Base-by-base conservation (phyloP, 2,329 filamentous ascomycete genomes). In the Fusarium praegraminearum region DNA sequence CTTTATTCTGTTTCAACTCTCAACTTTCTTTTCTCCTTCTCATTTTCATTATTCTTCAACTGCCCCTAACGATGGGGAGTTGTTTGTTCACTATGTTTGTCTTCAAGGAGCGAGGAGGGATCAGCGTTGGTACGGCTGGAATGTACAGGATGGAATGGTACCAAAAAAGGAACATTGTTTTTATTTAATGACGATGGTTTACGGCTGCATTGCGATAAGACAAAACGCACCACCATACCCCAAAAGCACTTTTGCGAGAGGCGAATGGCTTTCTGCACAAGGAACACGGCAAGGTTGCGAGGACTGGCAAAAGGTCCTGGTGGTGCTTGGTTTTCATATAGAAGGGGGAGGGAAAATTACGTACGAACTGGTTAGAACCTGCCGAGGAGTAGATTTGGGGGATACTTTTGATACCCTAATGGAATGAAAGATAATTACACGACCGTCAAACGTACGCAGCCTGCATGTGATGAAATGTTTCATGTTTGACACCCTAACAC, bases 151-250 rank as follows among this genome's bases (percentile, higher is more conserved):
- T 61, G 71, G 71, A 69, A 73, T 67, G 68, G 71, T 65, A 68
- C 61, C 53, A 50, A 67, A 70, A 68, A 74, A 65, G 72, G 62
- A 73, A 70, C 60, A 70, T 69, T 67, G 65, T 73, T 75, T 75
- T 74, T 64, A 67, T 53, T 62, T 75, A 73, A 75, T 75, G 73
- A 75, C 72, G 71, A 74, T 73, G 65, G 69, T 71, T 75, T 71
- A 75, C 73, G 73, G 73, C 73, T 75, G 72, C 66, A 75, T 72
- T 74, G 72, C 70, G 66, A 75, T 49, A 72, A 68, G 63, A 72
- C 66, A 59, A 69, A 69, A 70, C 70, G 66, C 65, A 73, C 57
- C 62, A 65, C 57, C 64, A 65, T 44, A 50, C 57, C 53, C 33
- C 49, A 52, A 53, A 41, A 62, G 54, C 40, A 69, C 44, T 60